phyloP scores from a whole-genome alignment of 306 rosid genomes.

The Casuarina equisetifolia region DNA sequence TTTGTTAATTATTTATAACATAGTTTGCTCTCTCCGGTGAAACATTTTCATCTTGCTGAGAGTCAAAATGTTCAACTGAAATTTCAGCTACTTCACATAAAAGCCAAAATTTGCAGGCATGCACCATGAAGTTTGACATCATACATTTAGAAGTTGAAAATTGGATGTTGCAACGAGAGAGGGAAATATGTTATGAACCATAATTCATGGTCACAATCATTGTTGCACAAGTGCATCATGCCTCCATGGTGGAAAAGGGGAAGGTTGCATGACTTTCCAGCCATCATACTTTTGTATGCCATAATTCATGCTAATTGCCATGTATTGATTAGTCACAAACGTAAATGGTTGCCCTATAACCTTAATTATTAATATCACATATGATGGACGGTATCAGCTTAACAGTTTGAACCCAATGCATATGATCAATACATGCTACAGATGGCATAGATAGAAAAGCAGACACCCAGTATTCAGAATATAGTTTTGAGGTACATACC shows the following conservation, averaged over 20 bases:
- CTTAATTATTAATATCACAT: not conserved
- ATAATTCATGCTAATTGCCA: not conserved
- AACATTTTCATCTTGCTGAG: not conserved
- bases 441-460: not conserved
- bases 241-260: not conserved
- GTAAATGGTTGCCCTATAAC: not conserved
- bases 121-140: not conserved
- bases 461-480: slow-evolving; percentile 3
- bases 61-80: not conserved
- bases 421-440: not conserved
- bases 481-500: slow-evolving; percentile 48
- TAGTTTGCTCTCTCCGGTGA: not conserved
- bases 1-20: not conserved
- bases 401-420: not conserved
- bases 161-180: not conserved
- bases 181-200: not conserved
- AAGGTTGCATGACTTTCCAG: not conserved
- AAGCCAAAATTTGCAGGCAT: slow-evolving; percentile 1
- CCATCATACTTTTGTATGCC: not conserved
- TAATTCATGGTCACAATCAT: not conserved
- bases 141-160: not conserved
- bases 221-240: not conserved
- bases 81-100: not conserved
- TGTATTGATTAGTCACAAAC: not conserved
- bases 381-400: not conserved